phyloP scores from a whole-genome alignment of 306 rosid species.

The Dryas alaskensis region DNA sequence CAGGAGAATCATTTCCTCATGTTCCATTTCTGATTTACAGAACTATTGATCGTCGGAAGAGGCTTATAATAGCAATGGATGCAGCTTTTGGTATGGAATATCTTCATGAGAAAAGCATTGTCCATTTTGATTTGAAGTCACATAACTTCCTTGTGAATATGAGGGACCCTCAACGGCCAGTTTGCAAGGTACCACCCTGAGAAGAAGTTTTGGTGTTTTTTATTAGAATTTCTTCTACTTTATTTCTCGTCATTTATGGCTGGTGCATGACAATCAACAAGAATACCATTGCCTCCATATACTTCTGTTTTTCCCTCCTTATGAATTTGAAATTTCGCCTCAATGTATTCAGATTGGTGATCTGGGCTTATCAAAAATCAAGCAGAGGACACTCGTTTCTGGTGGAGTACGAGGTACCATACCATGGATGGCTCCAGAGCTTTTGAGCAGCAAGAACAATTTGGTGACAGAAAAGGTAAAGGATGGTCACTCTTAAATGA shows the following conservation, averaged over 20 bases:
- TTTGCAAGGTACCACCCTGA: constrained; percentile 25
- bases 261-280: background rate
- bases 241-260: background rate
- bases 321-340: background rate
- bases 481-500: background rate
- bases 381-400: constrained; percentile 30
- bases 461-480: constrained; percentile 38
- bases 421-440: constrained; percentile 44
- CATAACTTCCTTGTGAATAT: constrained; percentile 37
- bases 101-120: constrained; percentile 34
- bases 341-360: constrained; percentile 34
- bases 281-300: background rate
- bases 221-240: background rate
- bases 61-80: constrained; percentile 33
- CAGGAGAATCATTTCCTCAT: background rate
- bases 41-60: constrained; percentile 38
- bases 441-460: constrained; percentile 24
- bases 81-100: constrained; percentile 40
- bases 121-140: constrained; percentile 42
- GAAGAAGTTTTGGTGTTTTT: background rate
- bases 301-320: background rate
- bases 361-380: constrained; percentile 37
- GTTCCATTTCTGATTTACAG: constrained; percentile 8
- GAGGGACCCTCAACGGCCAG: constrained; percentile 36
- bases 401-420: constrained; percentile 36